Percentiles rank a stretch among this genome's conserved stretches.
Conservation (phyloP, 2,329 filamentous ascomycete genomes). For the Cladosporium halotolerans region DNA sequence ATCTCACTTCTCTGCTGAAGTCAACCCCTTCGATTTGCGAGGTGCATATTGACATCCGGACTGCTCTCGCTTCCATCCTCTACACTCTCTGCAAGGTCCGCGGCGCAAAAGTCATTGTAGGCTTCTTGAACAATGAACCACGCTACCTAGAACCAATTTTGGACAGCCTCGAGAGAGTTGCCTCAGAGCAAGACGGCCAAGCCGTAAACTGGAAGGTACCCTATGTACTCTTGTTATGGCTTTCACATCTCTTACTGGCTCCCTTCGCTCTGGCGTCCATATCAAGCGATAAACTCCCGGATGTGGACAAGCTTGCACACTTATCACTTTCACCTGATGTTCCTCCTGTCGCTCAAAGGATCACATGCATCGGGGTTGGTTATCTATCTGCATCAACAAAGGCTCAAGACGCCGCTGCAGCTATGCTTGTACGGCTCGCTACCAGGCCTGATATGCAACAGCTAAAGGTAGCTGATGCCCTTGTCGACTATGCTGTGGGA, state of each 20-base stretch:
- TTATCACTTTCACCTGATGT: slow-evolving; percentile 49
- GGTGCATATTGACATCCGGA: slow-evolving; percentile 44
- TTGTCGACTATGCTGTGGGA: slow-evolving; percentile 65
- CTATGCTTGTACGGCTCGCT: slow-evolving; percentile 72
- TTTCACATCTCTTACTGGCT: slow-evolving; percentile 50
- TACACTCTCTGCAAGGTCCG: slow-evolving; percentile 93
- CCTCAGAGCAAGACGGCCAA: slow-evolving; percentile 11
- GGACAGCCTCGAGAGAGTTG: slow-evolving; percentile 31
- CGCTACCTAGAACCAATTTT: slow-evolving; percentile 76
- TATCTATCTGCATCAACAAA: slow-evolving; percentile 74
- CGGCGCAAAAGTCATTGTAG: slow-evolving; percentile 84
- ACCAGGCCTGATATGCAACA: slow-evolving; percentile 83
- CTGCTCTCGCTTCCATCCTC: slow-evolving; percentile 70
- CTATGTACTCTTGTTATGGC: slow-evolving; percentile 83
- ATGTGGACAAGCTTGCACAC: background rate
- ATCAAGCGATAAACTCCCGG: slow-evolving; percentile 40
- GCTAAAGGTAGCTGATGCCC: slow-evolving; percentile 59
- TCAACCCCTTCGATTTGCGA: slow-evolving; percentile 19
- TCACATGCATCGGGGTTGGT: slow-evolving; percentile 64
- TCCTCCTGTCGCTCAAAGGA: slow-evolving; percentile 63
- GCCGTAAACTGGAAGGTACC: slow-evolving; percentile 67
- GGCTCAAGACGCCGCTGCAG: slow-evolving; percentile 81
- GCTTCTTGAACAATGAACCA: slow-evolving; percentile 86
- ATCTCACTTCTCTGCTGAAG: slow-evolving; percentile 58
- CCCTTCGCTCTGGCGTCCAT: slow-evolving; percentile 89